phyloP scores from a whole-genome alignment of 306 rosid genomes.

The Quercus robur region DNA sequence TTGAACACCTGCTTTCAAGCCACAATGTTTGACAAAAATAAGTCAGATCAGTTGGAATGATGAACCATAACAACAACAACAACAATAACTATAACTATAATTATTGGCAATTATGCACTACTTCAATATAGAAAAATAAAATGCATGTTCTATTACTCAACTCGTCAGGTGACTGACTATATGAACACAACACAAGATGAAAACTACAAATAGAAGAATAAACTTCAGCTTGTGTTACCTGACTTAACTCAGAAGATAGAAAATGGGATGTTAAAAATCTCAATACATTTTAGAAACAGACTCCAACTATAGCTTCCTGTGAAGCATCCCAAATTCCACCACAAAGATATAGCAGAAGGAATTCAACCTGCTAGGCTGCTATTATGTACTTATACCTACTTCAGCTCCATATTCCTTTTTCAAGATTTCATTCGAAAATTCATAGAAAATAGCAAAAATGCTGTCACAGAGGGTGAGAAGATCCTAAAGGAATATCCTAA shows the following conservation, averaged over 20 bases:
- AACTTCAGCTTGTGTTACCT: background rate
- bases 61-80: background rate
- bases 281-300: background rate
- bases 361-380: background rate
- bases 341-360: background rate
- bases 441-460: background rate
- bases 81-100: background rate
- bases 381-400: background rate
- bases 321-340: background rate
- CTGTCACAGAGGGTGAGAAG: background rate
- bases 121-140: background rate
- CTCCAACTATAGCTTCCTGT: background rate
- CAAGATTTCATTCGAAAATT: background rate
- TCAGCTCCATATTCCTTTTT: background rate
- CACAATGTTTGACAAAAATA: slow-evolving; percentile 13
- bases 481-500: background rate
- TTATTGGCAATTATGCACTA: background rate
- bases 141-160: background rate
- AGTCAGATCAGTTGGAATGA: slow-evolving; percentile 21
- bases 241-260: background rate
- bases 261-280: background rate
- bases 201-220: background rate
- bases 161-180: background rate
- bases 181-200: background rate
- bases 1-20: slow-evolving; percentile 36